Evolutionary conservation across 2,329 filamentous ascomycete genomes (phyloP), one percentile per base, ranked within the genome.

Genomic region (Colletotrichum aenigma): DNA sequence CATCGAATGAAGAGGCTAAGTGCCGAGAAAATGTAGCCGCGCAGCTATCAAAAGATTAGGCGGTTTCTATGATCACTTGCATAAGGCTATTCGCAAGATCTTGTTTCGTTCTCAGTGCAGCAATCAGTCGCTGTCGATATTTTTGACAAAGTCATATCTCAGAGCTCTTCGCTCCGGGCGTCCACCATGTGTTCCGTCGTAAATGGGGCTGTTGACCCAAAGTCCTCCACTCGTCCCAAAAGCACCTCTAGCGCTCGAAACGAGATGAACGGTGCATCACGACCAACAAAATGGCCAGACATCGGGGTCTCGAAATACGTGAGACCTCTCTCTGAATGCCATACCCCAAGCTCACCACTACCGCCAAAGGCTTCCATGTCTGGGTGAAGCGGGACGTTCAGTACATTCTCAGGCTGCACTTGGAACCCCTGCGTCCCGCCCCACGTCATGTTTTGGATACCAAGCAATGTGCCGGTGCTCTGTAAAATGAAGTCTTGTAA

Each of bases 371-470:
- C 4, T 10, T 21, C 65, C 26, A 89, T 81, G 16, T 86, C 87
- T 15, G 78, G 84, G 26, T 88, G 84, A 70, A 89, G 77, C 0
- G 94, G 94, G 0, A 96, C 93, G 81, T 90, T 94, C 81, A 95
- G 93, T 3, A 91, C 91, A 66, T 91, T 88, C 2, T 81, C 81
- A 0, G 94, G 94, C 1, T 84, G 82, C 2, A 83, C 81, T 78
- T 92, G 90, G 87, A 96, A 96, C 0, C 94, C 94, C 65, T 93
- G 91, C 52, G 87, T 82, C 7, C 94, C 94, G 72, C 91, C 91
- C 92, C 92, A 96, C 0, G 94, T 96, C 93, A 96, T 95, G 85
- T 96, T 96, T 81, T 96, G 94, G 75, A 96, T 92, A 2, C 89
- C 89, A 10, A 95, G 86, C 2, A 96, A 87, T 0, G 94, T 94